Evolutionary conservation across 441 rosid species (phyloP).

Genomic region (Populus trichocarpa): DNA sequence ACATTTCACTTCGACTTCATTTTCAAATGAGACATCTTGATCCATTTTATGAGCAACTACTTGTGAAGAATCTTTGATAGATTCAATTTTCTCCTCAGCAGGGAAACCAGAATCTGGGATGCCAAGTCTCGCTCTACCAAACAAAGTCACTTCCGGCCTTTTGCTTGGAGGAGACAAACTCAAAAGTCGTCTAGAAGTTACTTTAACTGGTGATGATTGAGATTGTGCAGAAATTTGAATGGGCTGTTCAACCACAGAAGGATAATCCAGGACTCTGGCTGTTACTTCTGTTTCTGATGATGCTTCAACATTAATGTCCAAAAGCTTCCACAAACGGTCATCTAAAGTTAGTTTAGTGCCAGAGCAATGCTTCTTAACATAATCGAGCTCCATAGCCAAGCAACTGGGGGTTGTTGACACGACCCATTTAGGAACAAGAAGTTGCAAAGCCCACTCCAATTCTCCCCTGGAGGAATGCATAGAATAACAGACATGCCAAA

Average conservation of each 20-base stretch:
- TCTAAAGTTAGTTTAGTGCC: conserved; percentile 37
- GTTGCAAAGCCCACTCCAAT: conserved; percentile 62
- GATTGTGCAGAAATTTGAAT: conserved; percentile 24
- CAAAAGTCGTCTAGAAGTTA: conserved; percentile 18
- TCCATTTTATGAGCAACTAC: conserved; percentile 17
- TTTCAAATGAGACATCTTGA: conserved; percentile 9
- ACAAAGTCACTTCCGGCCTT: conserved; percentile 46
- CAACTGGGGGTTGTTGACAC: conserved; percentile 79
- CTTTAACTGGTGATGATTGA: conserved; percentile 21
- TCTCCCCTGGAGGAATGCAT: conserved; percentile 86
- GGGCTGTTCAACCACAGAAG: conserved; percentile 29
- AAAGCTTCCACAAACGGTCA: conserved; percentile 73
- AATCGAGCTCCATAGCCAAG: conserved; percentile 68
- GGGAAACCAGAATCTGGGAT: conserved; percentile 28
- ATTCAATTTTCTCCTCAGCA: conserved; percentile 12
- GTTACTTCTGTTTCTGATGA: conserved; percentile 28
- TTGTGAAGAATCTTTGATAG: conserved; percentile 20
- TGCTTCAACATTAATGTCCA: conserved; percentile 47
- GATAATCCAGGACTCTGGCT: conserved; percentile 11
- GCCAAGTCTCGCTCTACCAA: conserved; percentile 66
- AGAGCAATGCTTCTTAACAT: conserved; percentile 55
- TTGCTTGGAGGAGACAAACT: conserved; percentile 46
- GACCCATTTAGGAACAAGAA: conserved; percentile 73
- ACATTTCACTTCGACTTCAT: conserved; percentile 4
- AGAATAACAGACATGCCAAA: conserved; percentile 91